phyloP scores from a whole-genome alignment of 495 filamentous ascomycete species.

The Neurospora hispaniola region DNA sequence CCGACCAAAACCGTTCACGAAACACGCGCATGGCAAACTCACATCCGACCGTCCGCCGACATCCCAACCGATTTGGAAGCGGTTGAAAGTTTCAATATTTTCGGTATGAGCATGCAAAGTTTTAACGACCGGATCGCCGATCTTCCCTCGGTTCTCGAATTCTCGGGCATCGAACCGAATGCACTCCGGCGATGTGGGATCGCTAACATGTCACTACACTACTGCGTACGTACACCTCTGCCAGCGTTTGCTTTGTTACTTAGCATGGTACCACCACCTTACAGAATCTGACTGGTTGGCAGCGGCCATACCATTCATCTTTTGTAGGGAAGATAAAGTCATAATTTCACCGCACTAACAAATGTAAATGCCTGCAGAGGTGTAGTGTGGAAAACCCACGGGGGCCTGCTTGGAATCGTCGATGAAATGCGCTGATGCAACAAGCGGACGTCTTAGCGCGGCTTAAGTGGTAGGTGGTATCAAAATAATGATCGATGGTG shows the following conservation, averaged over 20 bases:
- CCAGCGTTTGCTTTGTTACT: too few species aligned
- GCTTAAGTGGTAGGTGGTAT: neutral
- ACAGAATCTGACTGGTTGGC: too few species aligned
- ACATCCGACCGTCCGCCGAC: neutral
- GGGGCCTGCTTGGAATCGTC: neutral
- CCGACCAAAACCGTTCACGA: neutral
- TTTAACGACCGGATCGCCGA: neutral
- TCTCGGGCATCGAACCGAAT: neutral
- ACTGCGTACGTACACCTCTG: too few species aligned
- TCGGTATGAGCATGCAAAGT: neutral
- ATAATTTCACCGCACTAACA: too few species aligned
- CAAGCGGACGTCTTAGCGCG: neutral
- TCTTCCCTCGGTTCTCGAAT: neutral
- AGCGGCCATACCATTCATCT: too few species aligned
- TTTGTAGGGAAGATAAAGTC: too few species aligned
- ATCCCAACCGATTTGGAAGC: neutral
- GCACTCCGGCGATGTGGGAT: neutral
- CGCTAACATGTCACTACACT: neutral
- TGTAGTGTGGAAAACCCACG: neutral
- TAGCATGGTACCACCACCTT: too few species aligned
- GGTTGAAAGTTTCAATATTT: neutral
- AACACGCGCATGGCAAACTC: neutral
- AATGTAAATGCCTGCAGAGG: too few species aligned
- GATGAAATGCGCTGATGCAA: neutral
- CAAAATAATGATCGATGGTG: neutral